These are phyloP conservation scores for Chiua virens DNA, from an alignment of 768 basidiomycete genomes.

Conservation along the genomic window DNA sequence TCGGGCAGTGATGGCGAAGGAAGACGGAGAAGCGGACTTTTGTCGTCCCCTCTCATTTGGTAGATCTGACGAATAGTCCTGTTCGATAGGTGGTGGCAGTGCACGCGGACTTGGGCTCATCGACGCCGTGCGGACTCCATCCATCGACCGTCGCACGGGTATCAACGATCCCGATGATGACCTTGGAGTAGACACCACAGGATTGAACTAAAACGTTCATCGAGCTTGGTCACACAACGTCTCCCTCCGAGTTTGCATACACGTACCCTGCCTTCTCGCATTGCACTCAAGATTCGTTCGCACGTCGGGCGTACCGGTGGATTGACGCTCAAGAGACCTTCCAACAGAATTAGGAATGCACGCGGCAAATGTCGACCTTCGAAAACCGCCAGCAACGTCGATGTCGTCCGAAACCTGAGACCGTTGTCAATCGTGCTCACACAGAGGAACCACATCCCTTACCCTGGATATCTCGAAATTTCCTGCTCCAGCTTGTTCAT, in stretches of 20 bases:
- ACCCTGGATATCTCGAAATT: conserved; percentile 77
- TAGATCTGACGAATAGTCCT: background rate
- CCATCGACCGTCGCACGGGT: conserved; percentile 19
- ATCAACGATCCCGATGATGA: conserved; percentile 21
- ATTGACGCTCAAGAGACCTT: conserved; percentile 62
- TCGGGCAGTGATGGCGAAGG: conserved; percentile 4
- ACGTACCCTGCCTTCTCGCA: conserved; percentile 73
- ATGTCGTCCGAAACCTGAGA: conserved; percentile 51
- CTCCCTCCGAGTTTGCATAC: background rate
- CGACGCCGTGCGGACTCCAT: conserved; percentile 12
- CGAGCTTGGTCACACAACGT: background rate
- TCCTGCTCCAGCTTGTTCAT: conserved; percentile 71
- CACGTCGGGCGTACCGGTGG: conserved; percentile 67
- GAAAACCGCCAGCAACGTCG: conserved; percentile 54
- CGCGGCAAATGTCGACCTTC: conserved; percentile 72
- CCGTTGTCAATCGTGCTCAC: conserved; percentile 7
- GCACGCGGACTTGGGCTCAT: conserved; percentile 11
- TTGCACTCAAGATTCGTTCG: conserved; percentile 67
- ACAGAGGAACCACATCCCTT: conserved; percentile 12
- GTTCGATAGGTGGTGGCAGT: conserved; percentile 13
- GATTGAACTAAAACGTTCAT: conserved; percentile 29
- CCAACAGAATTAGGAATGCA: conserved; percentile 69
- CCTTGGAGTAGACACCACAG: conserved; percentile 8
- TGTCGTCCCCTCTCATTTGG: conserved; percentile 8
- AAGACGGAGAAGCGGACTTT: conserved; percentile 17